phyloP scores from a whole-genome alignment of 2,329 filamentous ascomycete genomes.

The Colletotrichum sp. region DNA sequence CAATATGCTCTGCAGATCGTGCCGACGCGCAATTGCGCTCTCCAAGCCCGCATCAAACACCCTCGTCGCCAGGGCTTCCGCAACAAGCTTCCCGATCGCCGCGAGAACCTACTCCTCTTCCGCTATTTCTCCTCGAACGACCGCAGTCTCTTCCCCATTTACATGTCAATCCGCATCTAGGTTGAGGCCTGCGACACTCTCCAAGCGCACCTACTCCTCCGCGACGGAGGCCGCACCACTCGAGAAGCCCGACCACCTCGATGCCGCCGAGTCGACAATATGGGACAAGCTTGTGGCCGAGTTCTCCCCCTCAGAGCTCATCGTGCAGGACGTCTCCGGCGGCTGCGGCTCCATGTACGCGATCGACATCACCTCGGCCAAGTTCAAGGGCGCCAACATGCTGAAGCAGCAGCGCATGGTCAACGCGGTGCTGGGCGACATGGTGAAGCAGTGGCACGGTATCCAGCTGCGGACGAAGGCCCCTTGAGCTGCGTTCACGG shows the following conservation, averaged over 20 bases:
- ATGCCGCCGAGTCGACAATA: constrained; percentile 63
- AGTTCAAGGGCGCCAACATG: constrained; percentile 73
- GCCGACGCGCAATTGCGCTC: constrained; percentile 19
- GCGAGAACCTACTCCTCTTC: constrained; percentile 28
- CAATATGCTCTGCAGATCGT: constrained; percentile 21
- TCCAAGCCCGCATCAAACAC: neutral
- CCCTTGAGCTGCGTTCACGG: constrained; percentile 31
- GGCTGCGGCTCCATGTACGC: constrained; percentile 90
- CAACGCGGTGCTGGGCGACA: constrained; percentile 74
- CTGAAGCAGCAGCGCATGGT: constrained; percentile 86
- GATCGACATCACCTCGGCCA: constrained; percentile 75
- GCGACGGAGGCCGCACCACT: constrained; percentile 8
- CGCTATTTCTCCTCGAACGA: neutral
- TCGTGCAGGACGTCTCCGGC: constrained; percentile 81
- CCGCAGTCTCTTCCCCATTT: neutral
- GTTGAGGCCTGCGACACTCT: neutral
- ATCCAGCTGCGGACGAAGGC: constrained; percentile 78
- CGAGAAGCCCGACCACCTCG: constrained; percentile 55
- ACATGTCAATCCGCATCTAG: neutral
- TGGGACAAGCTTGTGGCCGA: constrained; percentile 58
- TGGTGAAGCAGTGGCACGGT: constrained; percentile 84
- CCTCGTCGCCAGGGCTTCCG: neutral
- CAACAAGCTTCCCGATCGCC: constrained; percentile 50
- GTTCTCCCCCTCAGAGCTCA: constrained; percentile 55
- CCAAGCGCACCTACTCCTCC: constrained; percentile 8